These are phyloP conservation scores for Marchantia polymorpha DNA, from an alignment of 225 moss, liverwort and hornwort species.

Conservation along the genomic window DNA sequence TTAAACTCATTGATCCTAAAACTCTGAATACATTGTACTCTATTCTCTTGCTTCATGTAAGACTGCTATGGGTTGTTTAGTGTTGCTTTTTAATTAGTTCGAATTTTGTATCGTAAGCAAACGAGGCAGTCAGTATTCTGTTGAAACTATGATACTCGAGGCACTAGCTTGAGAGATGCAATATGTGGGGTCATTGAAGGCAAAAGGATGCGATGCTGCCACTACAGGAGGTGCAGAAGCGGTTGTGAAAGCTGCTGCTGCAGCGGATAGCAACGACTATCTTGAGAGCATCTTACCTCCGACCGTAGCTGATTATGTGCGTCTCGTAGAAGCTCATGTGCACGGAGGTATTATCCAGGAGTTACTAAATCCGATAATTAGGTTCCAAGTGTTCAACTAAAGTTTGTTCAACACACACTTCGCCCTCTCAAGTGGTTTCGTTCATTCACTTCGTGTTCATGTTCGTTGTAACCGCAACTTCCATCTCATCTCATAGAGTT, in stretches of 20 bases:
- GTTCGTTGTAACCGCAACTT: too few species aligned
- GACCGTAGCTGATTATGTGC: constrained; percentile 75
- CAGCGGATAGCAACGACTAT: constrained; percentile 60
- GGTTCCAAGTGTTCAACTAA: not conserved
- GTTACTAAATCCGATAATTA: not conserved
- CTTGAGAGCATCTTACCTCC: constrained; percentile 83
- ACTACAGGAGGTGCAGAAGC: constrained; percentile 75
- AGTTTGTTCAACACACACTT: not conserved
- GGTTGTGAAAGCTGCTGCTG: constrained; percentile 70
- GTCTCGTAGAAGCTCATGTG: constrained; percentile 68
- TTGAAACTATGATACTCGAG: too few species aligned
- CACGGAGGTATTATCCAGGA: constrained; percentile 55
- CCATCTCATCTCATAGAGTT: too few species aligned
- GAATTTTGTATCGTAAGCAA: too few species aligned
- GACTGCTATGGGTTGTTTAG: too few species aligned
- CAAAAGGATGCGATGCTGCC: constrained; percentile 73
- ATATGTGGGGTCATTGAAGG: constrained; percentile 41
- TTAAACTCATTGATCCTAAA: not conserved
- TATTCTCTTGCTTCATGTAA: not conserved
- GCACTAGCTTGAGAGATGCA: not conserved
- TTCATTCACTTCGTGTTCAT: too few species aligned
- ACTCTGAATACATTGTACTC: not conserved
- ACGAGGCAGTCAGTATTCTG: too few species aligned
- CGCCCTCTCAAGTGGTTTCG: too few species aligned
- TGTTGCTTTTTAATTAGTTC: too few species aligned